phyloP scores from a whole-genome alignment of 1,284 basidiomycete genomes.

The Microbotryomycetes sp. region DNA sequence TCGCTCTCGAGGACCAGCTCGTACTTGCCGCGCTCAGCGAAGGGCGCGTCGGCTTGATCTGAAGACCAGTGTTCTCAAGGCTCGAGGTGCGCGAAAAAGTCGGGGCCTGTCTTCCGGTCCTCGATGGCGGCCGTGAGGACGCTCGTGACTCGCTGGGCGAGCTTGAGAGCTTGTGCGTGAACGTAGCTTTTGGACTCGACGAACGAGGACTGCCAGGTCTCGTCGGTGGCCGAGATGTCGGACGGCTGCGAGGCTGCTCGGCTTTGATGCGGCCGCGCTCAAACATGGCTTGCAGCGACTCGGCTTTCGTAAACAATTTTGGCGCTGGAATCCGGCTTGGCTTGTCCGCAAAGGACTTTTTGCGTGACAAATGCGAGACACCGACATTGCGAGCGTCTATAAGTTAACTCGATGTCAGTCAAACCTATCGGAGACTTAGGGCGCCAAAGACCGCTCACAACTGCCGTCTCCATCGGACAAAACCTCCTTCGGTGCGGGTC shows the following conservation, averaged over 20 bases:
- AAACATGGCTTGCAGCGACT: not conserved
- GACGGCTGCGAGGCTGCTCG: not conserved
- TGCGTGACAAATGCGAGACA: conserved; percentile 15
- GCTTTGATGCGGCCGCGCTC: not conserved
- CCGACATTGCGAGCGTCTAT: conserved; percentile 23
- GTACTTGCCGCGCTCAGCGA: not conserved
- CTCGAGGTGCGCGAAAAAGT: not conserved
- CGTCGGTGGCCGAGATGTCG: not conserved
- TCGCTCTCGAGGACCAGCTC: not conserved
- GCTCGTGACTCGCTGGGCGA: conserved; percentile 3
- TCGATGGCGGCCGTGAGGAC: not conserved
- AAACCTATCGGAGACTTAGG: too few species aligned
- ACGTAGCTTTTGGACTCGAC: not conserved
- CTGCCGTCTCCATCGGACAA: conserved; percentile 9
- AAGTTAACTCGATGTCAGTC: too few species aligned
- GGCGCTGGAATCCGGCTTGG: conserved; percentile 15
- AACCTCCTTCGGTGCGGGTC: not conserved
- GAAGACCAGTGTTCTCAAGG: not conserved
- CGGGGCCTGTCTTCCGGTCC: conserved; percentile 1
- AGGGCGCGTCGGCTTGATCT: not conserved
- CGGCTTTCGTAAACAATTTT: not conserved
- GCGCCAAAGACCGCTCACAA: not conserved
- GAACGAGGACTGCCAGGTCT: not conserved
- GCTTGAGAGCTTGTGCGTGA: not conserved
- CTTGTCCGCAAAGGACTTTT: conserved; percentile 11